phyloP scores from a whole-genome alignment of 2,329 filamentous ascomycete species.

The Tothia fuscella region DNA sequence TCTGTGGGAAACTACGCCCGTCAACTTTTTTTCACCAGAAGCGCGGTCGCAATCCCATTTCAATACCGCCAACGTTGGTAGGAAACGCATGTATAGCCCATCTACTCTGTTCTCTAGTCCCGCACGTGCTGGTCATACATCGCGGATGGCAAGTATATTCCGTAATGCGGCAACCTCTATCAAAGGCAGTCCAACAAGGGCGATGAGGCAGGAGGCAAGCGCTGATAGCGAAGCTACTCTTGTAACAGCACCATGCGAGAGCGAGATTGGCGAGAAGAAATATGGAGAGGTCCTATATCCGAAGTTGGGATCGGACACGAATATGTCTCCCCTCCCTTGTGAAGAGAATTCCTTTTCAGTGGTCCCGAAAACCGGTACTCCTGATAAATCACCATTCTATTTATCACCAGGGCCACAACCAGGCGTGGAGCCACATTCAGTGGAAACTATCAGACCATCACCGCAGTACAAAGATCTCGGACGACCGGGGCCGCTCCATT shows the following conservation, averaged over 20 bases:
- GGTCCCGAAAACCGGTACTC: neutral
- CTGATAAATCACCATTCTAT: neutral
- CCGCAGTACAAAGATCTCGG: neutral
- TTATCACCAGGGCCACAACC: neutral
- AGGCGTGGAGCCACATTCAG: neutral
- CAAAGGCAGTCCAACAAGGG: neutral
- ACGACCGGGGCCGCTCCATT: neutral
- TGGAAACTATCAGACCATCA: neutral
- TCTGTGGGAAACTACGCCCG: too few species aligned
- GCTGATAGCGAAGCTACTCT: neutral
- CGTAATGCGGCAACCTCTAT: neutral
- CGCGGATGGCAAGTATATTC: slow-evolving; percentile 2
- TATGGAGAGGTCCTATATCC: neutral
- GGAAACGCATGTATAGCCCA: too few species aligned
- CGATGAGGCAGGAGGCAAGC: neutral
- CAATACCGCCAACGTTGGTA: too few species aligned
- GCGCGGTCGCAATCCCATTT: too few species aligned
- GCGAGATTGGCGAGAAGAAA: neutral
- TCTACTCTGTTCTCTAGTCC: too few species aligned
- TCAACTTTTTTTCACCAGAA: too few species aligned
- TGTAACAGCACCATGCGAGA: neutral
- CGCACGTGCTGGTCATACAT: neutral
- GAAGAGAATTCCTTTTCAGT: neutral
- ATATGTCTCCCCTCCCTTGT: too few species aligned
- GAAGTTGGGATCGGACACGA: neutral